Conservation (phyloP, 1,284 basidiomycete genomes). For the Sporisorium iseilematis-ciliati region DNA sequence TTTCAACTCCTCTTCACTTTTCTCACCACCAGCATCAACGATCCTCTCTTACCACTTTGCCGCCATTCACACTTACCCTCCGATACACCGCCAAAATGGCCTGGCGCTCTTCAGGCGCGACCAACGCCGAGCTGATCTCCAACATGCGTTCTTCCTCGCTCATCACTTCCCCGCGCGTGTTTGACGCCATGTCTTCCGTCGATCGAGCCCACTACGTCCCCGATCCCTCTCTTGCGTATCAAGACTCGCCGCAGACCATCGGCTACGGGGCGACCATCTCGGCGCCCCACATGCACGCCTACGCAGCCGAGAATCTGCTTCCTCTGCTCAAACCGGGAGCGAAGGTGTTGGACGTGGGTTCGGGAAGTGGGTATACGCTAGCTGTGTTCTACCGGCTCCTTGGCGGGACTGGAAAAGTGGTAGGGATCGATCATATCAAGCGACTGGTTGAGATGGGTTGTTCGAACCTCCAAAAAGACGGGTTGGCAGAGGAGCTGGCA, state of each 20-base stretch:
- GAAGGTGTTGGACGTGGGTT: slow-evolving; percentile 79
- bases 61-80: too few relatives aligned
- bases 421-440: slow-evolving; percentile 90
- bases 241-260: slow-evolving; percentile 85
- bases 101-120: slow-evolving; percentile 80
- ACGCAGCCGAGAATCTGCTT: slow-evolving; percentile 80
- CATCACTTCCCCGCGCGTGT: slow-evolving; percentile 69
- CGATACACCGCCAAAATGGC: slow-evolving; percentile 74
- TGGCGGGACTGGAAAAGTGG: slow-evolving; percentile 72
- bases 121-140: slow-evolving; percentile 79
- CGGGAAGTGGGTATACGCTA: slow-evolving; percentile 59
- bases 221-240: slow-evolving; percentile 73
- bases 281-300: slow-evolving; percentile 88
- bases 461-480: slow-evolving; percentile 79
- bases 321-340: slow-evolving; percentile 79
- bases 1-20: too few relatives aligned
- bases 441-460: slow-evolving; percentile 75
- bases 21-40: background rate
- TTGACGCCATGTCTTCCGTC: slow-evolving; percentile 52
- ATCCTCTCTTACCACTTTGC: too few relatives aligned
- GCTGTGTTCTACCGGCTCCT: slow-evolving; percentile 66
- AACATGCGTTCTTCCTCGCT: slow-evolving; percentile 77
- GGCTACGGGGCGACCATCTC: slow-evolving; percentile 86
- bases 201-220: slow-evolving; percentile 76
- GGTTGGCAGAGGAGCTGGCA: slow-evolving; percentile 75